A percentile compares a stretch with the other conserved stretches of the same genome.
Conservation (phyloP, 2,329 filamentous ascomycete genomes). For the Venturia asperata region DNA sequence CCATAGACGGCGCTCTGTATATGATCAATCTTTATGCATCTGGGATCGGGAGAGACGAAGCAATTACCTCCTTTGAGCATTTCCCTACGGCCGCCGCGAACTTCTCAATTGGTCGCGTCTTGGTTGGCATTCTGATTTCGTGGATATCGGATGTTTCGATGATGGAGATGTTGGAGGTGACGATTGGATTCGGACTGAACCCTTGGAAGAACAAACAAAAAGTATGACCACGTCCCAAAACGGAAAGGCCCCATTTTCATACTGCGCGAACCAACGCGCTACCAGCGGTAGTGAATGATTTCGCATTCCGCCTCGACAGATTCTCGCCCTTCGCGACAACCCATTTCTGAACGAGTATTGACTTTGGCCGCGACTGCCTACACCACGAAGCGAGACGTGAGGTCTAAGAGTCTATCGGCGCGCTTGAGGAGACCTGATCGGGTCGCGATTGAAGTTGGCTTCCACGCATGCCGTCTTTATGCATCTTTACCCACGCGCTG, state of each 20-base stretch:
- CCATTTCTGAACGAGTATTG: constrained; percentile 2
- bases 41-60: neutral
- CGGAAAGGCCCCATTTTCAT: constrained; percentile 8
- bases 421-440: neutral
- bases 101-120: constrained; percentile 59
- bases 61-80: constrained; percentile 56
- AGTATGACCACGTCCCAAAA: neutral
- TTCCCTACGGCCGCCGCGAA: constrained; percentile 59
- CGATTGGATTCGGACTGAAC: neutral
- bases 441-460: neutral
- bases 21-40: constrained; percentile 9
- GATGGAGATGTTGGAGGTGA: neutral
- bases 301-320: no score
- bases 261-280: neutral
- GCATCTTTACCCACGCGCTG: constrained; percentile 19
- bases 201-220: neutral
- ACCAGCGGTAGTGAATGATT: no score
- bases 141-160: neutral
- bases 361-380: neutral
- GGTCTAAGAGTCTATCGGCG: neutral
- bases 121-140: constrained; percentile 35
- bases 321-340: constrained; percentile 6
- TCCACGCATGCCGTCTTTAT: constrained; percentile 16
- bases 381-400: neutral
- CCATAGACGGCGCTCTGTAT: constrained; percentile 74